These are phyloP conservation scores for Meyerozyma athensensis DNA, from an alignment of 1,139 yeast genomes.

Conservation along the genomic window DNA sequence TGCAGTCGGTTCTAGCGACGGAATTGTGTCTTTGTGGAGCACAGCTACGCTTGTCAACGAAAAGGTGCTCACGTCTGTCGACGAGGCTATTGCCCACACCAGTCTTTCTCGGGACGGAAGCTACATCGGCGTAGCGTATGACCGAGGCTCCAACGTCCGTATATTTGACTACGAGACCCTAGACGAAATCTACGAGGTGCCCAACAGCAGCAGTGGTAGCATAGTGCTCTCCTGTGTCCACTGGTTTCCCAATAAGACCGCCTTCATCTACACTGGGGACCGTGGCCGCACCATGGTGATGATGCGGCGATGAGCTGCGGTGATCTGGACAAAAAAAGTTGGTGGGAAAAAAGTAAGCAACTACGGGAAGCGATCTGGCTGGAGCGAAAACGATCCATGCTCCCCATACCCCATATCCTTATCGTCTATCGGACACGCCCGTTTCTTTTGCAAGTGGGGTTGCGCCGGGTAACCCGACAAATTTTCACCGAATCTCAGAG, in stretches of 20 bases:
- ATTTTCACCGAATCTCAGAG: not conserved
- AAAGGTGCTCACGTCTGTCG: conserved; percentile 41
- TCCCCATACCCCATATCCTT: too few relatives aligned
- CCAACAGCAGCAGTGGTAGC: conserved; percentile 33
- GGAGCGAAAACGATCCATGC: too few relatives aligned
- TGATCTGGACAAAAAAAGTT: too few relatives aligned
- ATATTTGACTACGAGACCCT: conserved; percentile 35
- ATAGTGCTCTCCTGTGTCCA: conserved; percentile 27
- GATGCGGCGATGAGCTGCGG: conserved; percentile 3
- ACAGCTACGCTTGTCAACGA: conserved; percentile 41
- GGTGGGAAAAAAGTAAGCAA: too few relatives aligned
- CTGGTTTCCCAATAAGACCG: conserved; percentile 42
- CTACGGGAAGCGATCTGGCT: too few relatives aligned
- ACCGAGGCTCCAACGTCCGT: conserved; percentile 31
- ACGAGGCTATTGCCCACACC: conserved; percentile 45
- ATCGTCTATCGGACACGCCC: too few relatives aligned
- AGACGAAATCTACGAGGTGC: conserved; percentile 30
- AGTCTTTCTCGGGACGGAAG: conserved; percentile 43
- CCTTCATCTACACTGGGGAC: conserved; percentile 32
- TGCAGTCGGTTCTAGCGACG: conserved; percentile 66
- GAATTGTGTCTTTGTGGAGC: conserved; percentile 62
- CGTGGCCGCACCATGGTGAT: conserved; percentile 22
- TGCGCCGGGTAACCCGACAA: conserved; percentile 4
- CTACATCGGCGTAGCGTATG: conserved; percentile 42
- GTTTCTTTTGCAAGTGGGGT: too few relatives aligned